Conservation (phyloP, 1,139 yeast species). For the Lodderomyces theae region DNA sequence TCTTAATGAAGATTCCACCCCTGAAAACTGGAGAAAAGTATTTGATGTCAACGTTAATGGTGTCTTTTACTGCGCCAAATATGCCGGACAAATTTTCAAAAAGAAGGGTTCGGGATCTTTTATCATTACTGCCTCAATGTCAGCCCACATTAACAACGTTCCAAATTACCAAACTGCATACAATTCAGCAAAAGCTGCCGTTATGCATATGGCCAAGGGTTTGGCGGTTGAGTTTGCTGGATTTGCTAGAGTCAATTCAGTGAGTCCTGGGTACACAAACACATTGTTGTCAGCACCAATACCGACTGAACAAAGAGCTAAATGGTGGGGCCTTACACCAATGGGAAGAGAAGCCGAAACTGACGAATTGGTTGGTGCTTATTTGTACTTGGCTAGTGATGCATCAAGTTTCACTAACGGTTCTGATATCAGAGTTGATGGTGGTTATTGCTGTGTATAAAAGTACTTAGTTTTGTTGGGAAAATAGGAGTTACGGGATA, state of each 20-base stretch:
- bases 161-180: constrained; percentile 58
- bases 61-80: constrained; percentile 57
- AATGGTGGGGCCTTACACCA: constrained; percentile 38
- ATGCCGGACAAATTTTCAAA: constrained; percentile 49
- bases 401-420: constrained; percentile 46
- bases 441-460: constrained; percentile 22
- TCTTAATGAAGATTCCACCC: constrained; percentile 46
- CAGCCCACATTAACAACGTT: constrained; percentile 53
- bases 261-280: constrained; percentile 56
- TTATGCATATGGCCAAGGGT: constrained; percentile 51
- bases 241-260: constrained; percentile 54
- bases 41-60: constrained; percentile 55
- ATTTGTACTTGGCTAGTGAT: constrained; percentile 40
- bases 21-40: constrained; percentile 51
- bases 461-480: not conserved
- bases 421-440: constrained; percentile 46
- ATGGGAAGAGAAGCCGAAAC: constrained; percentile 42
- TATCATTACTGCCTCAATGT: constrained; percentile 61
- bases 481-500: not conserved
- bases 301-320: constrained; percentile 31
- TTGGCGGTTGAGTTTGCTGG: constrained; percentile 54
- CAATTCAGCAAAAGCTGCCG: constrained; percentile 59
- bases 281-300: constrained; percentile 54
- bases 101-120: constrained; percentile 52
- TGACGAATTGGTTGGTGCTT: constrained; percentile 44